phyloP scores from a whole-genome alignment of 179 eudicot genomes.

The Beta corolliflora region DNA sequence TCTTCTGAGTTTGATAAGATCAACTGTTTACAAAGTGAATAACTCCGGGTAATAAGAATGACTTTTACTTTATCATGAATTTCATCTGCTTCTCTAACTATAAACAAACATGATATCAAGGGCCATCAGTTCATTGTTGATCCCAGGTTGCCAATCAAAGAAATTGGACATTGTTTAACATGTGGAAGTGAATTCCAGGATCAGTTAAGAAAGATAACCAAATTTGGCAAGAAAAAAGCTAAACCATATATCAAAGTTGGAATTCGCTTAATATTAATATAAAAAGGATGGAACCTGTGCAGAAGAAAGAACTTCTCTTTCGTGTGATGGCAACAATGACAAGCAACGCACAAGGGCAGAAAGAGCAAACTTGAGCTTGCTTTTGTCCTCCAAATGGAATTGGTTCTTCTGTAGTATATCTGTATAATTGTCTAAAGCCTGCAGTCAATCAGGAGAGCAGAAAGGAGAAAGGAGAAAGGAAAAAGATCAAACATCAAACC shows the following conservation, averaged over 20 bases:
- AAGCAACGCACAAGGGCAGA: slow-evolving; percentile 74
- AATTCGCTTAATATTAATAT: not conserved
- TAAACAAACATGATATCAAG: not conserved
- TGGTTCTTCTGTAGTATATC: slow-evolving; percentile 78
- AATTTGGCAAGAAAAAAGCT: not conserved
- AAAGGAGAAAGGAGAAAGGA: not conserved
- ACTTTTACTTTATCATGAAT: not conserved
- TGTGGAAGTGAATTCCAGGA: not conserved
- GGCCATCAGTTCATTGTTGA: not conserved
- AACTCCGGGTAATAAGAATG: not conserved
- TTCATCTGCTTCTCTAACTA: not conserved
- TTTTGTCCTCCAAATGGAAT: slow-evolving; percentile 68
- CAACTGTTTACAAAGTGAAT: not conserved
- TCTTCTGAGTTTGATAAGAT: not conserved
- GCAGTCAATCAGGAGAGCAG: slow-evolving; percentile 17
- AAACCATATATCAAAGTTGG: not conserved
- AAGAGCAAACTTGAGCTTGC: slow-evolving; percentile 72
- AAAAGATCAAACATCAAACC: slow-evolving; percentile 1
- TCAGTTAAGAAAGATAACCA: not conserved
- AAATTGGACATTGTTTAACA: not conserved
- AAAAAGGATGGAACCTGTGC: slow-evolving; percentile 44
- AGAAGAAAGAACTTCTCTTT: slow-evolving; percentile 38
- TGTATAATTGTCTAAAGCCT: slow-evolving; percentile 79
- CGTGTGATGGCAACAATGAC: slow-evolving; percentile 62
- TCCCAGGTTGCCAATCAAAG: not conserved